Evolutionary conservation across 352 stramenopile genomes (phyloP).

Genomic region (Blastocystis sp.): DNA sequence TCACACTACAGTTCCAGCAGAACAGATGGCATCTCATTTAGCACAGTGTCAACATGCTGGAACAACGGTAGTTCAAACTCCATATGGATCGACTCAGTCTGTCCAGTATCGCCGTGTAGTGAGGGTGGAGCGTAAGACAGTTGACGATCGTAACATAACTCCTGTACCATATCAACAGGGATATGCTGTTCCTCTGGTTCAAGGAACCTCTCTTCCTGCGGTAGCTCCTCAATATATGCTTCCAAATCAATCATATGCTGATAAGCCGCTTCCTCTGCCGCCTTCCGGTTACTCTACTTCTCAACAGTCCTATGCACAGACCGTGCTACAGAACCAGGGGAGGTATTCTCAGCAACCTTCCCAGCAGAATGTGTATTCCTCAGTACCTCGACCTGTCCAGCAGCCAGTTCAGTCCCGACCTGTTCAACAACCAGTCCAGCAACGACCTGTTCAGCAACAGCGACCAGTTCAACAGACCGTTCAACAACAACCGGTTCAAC

Average conservation of each 20-base stretch:
- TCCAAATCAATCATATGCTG: background rate
- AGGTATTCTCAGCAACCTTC: background rate
- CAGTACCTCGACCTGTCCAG: background rate
- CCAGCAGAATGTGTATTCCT: background rate
- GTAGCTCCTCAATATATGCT: background rate
- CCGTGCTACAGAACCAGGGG: too few species aligned
- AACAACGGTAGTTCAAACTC: background rate
- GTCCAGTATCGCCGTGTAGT: constrained; percentile 57
- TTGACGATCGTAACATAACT: background rate
- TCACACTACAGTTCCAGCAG: constrained; percentile 28
- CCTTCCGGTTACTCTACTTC: background rate
- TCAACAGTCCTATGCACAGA: background rate
- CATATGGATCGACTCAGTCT: constrained; percentile 45
- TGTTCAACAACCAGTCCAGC: background rate
- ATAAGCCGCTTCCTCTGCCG: background rate
- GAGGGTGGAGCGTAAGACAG: constrained; percentile 24
- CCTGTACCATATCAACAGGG: background rate
- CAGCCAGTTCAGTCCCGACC: background rate
- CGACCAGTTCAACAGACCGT: background rate
- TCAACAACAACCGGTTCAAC: constrained; percentile 33
- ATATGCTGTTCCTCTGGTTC: background rate
- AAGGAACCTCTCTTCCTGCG: background rate
- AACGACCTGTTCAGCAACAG: background rate
- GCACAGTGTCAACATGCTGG: constrained; percentile 9
- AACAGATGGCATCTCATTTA: constrained; percentile 25